Evolutionary conservation across 2,329 filamentous ascomycete genomes (phyloP).

Genomic region (Aquanectria penicillioides): DNA sequence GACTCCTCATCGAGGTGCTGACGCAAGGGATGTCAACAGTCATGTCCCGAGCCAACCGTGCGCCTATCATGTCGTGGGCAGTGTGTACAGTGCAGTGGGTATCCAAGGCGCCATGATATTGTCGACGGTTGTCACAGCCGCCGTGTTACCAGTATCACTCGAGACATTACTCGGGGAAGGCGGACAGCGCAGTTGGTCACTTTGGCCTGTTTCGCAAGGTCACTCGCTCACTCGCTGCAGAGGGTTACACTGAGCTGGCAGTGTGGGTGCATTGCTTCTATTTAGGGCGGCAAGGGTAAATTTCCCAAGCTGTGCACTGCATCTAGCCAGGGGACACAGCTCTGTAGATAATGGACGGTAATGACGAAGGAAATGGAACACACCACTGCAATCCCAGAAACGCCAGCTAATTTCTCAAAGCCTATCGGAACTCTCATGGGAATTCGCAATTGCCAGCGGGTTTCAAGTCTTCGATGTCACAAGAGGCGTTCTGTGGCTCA

Average conservation of each 20-base stretch:
- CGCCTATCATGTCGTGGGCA: too few relatives aligned
- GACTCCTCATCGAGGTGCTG: slow-evolving; percentile 28
- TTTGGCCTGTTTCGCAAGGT: neutral
- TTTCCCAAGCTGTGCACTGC: slow-evolving; percentile 2
- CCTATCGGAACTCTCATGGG: neutral
- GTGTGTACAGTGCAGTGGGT: neutral
- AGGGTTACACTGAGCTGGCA: slow-evolving; percentile 15
- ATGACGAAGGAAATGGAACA: too few relatives aligned
- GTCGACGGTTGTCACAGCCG: neutral
- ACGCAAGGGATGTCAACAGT: slow-evolving; percentile 27
- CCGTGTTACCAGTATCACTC: neutral
- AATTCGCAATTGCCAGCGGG: neutral
- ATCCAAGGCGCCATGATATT: neutral
- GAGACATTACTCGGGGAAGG: slow-evolving; percentile 1
- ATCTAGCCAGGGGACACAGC: neutral
- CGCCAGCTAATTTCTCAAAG: neutral
- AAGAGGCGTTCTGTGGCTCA: neutral
- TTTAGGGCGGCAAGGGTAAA: slow-evolving; percentile 7
- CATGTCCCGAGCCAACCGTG: slow-evolving; percentile 11
- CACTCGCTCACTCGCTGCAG: neutral
- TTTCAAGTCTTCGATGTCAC: neutral
- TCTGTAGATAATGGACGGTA: neutral
- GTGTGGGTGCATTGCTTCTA: slow-evolving; percentile 9
- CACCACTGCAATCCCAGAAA: too few relatives aligned
- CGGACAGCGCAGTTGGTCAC: neutral